Base-by-base conservation (phyloP, 1,139 yeast genomes). In the Groenewaldozyma auringiensis region DNA sequence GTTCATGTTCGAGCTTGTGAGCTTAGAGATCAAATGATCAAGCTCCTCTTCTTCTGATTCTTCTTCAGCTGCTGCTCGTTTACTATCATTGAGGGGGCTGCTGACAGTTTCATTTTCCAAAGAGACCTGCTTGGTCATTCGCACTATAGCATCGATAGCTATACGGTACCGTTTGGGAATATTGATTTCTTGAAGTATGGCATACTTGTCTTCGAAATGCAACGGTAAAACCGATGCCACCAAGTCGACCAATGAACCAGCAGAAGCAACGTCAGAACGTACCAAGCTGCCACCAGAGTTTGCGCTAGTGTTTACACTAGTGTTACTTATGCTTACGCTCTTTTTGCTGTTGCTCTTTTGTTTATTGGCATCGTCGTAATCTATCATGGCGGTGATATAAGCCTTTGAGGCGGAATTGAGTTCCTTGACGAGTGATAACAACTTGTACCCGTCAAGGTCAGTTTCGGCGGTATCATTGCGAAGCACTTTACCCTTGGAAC, bases 171-270 rank as follows among this genome's bases (percentile, higher is more conserved):
- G 54, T 38, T 53, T 53, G 14, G 42, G 42, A 6, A 63, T 53
- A 22, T 58, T 56, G 9, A 55, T 37, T n/a, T 62, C 59, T 4
- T 58, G 55, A 25, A 68, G 52, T 20, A 67, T 32, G 21, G 49
- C 49, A 20, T 64, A 45, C 50, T 64, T 63, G 37, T 64, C 64
- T 2, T 51, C 52, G 36, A 50, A 56, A 2, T 59, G 54, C 22
- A 66, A 53, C 11, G 70, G 70, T 37, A 68, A 54, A 16, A 66
- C 57, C n/a, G 68, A 58, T 9, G 61, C 60, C 40, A 66, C 52
- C 32, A 67, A 50, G 47, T 68, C 71, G 1, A 65, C 62, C 32
- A 67, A 46, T 40, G 55, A 52, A 2, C 63, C 59, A 2, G 70
- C 63, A 6, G 64, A 55, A 33, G 38, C 11, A 35, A 20, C 25